phyloP scores from a whole-genome alignment of 345 rosid genomes.

The Anacardium occidentale region DNA sequence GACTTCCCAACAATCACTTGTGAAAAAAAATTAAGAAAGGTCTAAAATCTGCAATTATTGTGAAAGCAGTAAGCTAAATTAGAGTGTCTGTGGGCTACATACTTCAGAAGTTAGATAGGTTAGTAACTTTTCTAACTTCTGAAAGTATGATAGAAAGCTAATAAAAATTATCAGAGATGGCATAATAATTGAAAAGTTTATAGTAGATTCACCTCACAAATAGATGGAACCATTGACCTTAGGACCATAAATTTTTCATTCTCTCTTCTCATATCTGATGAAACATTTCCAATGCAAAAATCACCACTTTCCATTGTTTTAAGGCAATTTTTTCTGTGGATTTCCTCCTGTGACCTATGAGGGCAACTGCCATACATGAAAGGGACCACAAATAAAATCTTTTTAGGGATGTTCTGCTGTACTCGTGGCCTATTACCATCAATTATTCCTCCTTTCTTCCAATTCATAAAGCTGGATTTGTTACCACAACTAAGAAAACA shows the following conservation, averaged over 20 bases:
- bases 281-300: slow-evolving; percentile 17
- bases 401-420: slow-evolving; percentile 59
- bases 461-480: slow-evolving; percentile 57
- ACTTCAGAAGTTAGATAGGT: not conserved
- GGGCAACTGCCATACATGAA: slow-evolving; percentile 41
- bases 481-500: slow-evolving; percentile 28
- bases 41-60: not conserved
- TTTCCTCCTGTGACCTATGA: slow-evolving; percentile 22
- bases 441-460: slow-evolving; percentile 50
- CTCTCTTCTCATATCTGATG: slow-evolving; percentile 38
- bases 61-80: not conserved
- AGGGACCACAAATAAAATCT: slow-evolving; percentile 60
- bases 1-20: not conserved
- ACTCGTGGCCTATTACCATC: slow-evolving; percentile 23
- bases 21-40: not conserved
- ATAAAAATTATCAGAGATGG: slow-evolving; percentile 4
- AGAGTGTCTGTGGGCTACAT: not conserved
- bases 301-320: slow-evolving; percentile 16
- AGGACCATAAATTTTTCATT: slow-evolving; percentile 55
- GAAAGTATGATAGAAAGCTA: not conserved
- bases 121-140: not conserved
- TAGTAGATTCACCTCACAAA: slow-evolving; percentile 49
- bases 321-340: slow-evolving; percentile 19
- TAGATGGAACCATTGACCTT: slow-evolving; percentile 58
- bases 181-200: not conserved